Evolutionary conservation across 1,284 basidiomycete genomes (phyloP), one percentile per base, ranked within the genome.

Genomic region (Pulveroboletus sp.): DNA sequence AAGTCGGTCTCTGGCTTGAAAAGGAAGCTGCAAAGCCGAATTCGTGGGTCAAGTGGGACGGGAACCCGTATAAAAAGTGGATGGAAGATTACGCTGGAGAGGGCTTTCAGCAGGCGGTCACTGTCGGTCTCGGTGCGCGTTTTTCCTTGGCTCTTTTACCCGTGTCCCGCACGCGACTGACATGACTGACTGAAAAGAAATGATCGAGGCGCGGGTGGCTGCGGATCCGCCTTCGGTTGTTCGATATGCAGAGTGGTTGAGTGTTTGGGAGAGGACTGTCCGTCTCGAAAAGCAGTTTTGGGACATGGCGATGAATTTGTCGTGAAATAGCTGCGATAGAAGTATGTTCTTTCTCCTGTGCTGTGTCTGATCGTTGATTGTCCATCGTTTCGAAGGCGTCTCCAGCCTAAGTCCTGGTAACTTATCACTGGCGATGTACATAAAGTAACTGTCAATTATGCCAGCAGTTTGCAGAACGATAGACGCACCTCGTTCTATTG

Each of bases 241-340:
- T 15, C 78, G 86, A 45, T 78, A 93, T 36, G 76, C 75, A 6
- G 86, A 89, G 63, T 89, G 95, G 81, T 78, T 80, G 47, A 66
- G 73, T 20, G 84, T 94, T 9, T 97, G 93, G 90, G 80, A 85
- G 63, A 83, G 83, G 57, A 92, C 90, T 65, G 89, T 92, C 1
- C 72, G 78, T 45, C 77, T 97, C 38, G 95, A 98, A 75, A 89
- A 84, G 60, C 85, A 82, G 3, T 96, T 98, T 72, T 98, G 95
- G 95, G 91, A 95, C 69, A 88, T 88, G 76, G 90, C 88, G 9
- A 79, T 92, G 78, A 65, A 74, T 8, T 57, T 78, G 25, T 8
- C 36, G 36, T 38, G 36, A 38, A 35, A 35, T 15, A 6, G 1
- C 33, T 31, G 29, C 29, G 29, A 31, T n/a, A n/a, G n/a, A n/a